Percentiles rank a stretch among this genome's conserved stretches.
These are phyloP conservation scores for Aspergillus sp. DNA, from an alignment of 2,329 filamentous ascomycete species.

Conservation along the genomic window DNA sequence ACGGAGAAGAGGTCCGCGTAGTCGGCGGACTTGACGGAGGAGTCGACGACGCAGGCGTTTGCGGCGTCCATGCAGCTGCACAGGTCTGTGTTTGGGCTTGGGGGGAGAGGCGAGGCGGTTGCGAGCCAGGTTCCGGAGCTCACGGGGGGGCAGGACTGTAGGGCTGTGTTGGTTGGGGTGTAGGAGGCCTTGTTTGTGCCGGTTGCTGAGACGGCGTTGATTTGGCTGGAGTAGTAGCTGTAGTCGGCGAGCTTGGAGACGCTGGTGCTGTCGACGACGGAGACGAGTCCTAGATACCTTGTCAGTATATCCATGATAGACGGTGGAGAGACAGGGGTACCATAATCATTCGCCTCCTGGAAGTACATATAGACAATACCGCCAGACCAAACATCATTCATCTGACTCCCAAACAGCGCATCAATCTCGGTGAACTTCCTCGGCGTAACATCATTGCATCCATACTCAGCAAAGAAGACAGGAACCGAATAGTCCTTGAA, in stretches of 20 bases:
- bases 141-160: conserved; percentile 67
- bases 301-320: conserved; percentile 65
- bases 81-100: conserved; percentile 70
- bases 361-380: conserved; percentile 99
- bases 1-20: conserved; percentile 60
- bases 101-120: conserved; percentile 65
- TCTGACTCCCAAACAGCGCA: conserved; percentile 73
- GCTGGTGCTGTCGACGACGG: conserved; percentile 61
- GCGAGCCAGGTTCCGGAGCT: conserved; percentile 64
- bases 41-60: conserved; percentile 66
- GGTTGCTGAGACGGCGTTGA: conserved; percentile 65
- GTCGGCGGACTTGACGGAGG: conserved; percentile 26
- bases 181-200: conserved; percentile 66
- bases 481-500: conserved; percentile 87
- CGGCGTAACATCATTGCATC: conserved; percentile 73
- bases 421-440: conserved; percentile 82
- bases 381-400: conserved; percentile 85
- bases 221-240: conserved; percentile 65
- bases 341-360: conserved; percentile 84
- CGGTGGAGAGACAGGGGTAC: conserved; percentile 55
- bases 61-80: conserved; percentile 81
- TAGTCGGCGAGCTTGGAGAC: conserved; percentile 73
- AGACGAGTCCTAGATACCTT: conserved; percentile 61
- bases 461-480: conserved; percentile 96
- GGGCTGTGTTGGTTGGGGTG: conserved; percentile 67